Percentiles rank a stretch among this genome's conserved stretches.
These are phyloP conservation scores for Sphagnum magellanicum DNA, from an alignment of 228 moss, liverwort and hornwort species.

Conservation along the genomic window DNA sequence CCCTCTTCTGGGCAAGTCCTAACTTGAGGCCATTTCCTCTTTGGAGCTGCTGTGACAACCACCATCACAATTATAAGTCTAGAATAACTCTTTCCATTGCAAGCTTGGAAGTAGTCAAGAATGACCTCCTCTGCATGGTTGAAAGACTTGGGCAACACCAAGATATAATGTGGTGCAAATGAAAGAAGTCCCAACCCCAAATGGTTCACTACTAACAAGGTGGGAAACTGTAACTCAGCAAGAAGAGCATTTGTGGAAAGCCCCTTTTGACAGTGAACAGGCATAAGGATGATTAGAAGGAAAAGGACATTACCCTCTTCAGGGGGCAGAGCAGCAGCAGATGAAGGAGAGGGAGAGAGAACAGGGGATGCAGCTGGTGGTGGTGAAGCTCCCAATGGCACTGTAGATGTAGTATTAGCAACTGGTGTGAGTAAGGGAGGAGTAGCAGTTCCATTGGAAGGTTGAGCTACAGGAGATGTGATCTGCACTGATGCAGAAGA, in stretches of 20 bases:
- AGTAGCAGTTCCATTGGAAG: constrained; percentile 21
- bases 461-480: constrained; percentile 3
- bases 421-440: constrained; percentile 9
- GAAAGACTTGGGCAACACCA: no score
- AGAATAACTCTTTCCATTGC: no score
- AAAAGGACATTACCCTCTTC: constrained; percentile 42
- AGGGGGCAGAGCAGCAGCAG: constrained; percentile 29
- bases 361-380: constrained; percentile 26
- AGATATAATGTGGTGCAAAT: no score
- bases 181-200: no score
- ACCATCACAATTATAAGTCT: no score
- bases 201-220: no score
- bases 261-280: no score
- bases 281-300: no score
- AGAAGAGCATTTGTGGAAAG: no score
- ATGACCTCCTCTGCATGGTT: no score
- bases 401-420: constrained; percentile 1
- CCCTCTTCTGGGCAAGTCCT: constrained; percentile 53
- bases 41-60: constrained; percentile 42
- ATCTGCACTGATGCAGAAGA: constrained; percentile 1
- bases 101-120: no score
- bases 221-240: no score
- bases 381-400: constrained; percentile 5
- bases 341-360: constrained; percentile 26
- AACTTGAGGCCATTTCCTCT: constrained; percentile 60